Evolutionary conservation across 306 rosid genomes (phyloP), one percentile per base, ranked within the genome.

Genomic region (Datisca glomerata): DNA sequence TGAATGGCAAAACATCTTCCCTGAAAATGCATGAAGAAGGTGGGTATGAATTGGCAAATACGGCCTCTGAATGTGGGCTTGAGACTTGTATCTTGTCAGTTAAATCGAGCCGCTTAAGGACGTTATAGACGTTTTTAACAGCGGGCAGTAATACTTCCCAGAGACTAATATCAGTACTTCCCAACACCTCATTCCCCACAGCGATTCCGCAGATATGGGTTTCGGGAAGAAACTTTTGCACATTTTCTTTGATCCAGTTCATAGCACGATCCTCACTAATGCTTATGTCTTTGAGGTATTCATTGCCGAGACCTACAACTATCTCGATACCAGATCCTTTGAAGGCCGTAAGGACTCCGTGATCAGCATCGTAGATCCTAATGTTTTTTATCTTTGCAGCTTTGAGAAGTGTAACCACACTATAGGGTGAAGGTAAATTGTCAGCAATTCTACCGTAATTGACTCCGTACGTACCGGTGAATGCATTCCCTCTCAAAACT

Each of bases 51-150:
- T 53, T 74, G 2, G 77, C 81, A 22, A 85, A 85, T 0, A 85
- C 95, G 33, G 85, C 93, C 51, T 80, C 93, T 0, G 95, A 85
- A 57, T 85, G 93, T 21, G 95, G 95, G 45, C 76, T 85, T 14
- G 84, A 71, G 19, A 85, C 87, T 44, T 85, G 68, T n/a, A 85
- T 51, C 2, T 24, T 11, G 10, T 55, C 29, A 1, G 74, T 22
- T 35, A 85, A 53, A 48, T 9, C 45, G 20, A 85, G 69, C 49
- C 54, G 47, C 4, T 42, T 24, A 19, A 85, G 85, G 12, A 77
- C 75, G 42, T 14, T 68, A 19, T 76, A 64, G 3, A 85, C 68
- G 47, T 80, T 85, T 53, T 67, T 85, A 0, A 55, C 77, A 4
- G 95, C 74, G 4, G 93, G 79, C n/a, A 85, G 24, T 20, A 80